These are phyloP conservation scores for Zoysia pacifica DNA, from an alignment of 176 grass and related monocot species.

Conservation along the genomic window DNA sequence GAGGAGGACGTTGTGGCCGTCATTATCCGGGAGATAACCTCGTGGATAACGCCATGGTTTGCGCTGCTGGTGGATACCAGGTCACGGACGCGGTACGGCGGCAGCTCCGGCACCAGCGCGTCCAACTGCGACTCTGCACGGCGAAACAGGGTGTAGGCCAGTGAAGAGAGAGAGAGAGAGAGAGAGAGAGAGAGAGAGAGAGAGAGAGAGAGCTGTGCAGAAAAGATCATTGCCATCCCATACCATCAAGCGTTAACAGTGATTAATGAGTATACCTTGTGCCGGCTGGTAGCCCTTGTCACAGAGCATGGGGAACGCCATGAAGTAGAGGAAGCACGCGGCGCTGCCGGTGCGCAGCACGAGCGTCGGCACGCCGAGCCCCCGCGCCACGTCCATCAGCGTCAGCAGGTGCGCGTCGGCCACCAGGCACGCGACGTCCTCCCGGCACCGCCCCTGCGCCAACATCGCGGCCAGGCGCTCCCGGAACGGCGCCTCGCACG, in stretches of 20 bases:
- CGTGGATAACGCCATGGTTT: background rate
- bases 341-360: conserved; percentile 32
- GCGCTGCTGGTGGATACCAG: background rate
- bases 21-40: background rate
- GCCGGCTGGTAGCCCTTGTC: conserved; percentile 6
- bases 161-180: too few species aligned
- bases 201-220: too few species aligned
- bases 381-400: background rate
- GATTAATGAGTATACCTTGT: background rate
- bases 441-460: background rate
- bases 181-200: too few species aligned
- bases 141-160: too few species aligned
- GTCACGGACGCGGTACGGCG: conserved; percentile 35
- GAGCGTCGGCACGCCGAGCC: conserved; percentile 30
- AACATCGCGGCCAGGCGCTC: background rate
- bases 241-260: too few species aligned
- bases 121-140: conserved; percentile 11
- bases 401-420: conserved; percentile 7
- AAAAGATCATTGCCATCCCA: too few species aligned
- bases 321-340: background rate
- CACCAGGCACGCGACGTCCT: conserved; percentile 30
- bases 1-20: conserved; percentile 3
- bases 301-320: conserved; percentile 10
- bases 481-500: conserved; percentile 2
- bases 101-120: conserved; percentile 25